Evolutionary conservation across 73 alveolate species (phyloP), one percentile per base, ranked within the genome.

Genomic region (Paraurostyla sp.): DNA sequence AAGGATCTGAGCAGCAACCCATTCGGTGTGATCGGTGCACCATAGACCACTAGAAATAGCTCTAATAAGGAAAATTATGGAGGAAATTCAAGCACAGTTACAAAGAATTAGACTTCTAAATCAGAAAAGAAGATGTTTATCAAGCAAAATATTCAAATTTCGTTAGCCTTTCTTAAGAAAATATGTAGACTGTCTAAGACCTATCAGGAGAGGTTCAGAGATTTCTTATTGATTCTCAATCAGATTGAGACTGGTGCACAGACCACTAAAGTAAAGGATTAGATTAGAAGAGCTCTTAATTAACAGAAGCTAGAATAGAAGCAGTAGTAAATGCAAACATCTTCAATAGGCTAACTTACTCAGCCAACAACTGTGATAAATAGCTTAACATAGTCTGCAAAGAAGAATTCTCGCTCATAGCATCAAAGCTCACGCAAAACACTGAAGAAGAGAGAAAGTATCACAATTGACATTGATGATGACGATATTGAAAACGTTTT

Each of bases 61-160:
- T 41, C 58, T 22, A 73, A 73, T 48, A 73, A 73, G 46, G 86
- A 73, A 73, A 73, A 73, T 27, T 73, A 73, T 73, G 86, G 86
- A 15, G 43, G 71, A 16, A 73, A 40, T 48, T 35, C 23, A 40
- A 65, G 42, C 38, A 36, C 59, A 3, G 9, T 30, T 35, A 65
- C 4, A 15, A 65, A 43, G 3, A 23, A 0, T 45, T 11, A 38
- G 62, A 23, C 89, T 7, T 27, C 42, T 9, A 78, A 78, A 33
- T 9, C 50, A 18, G 89, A 78, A 60, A 78, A 54, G 48, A 78
- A 78, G 35, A 78, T 78, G 78, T 52, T 52, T 30, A 50, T 78
- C 6, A 78, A 54, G 33, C 33, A 78, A 45, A 78, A 78, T 42
- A 54, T 40, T 20, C 46, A 50, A 20, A 78, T 78, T 4, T 50